Conservation (phyloP, 176 grass and related monocot genomes). For the Musa troglodytarum region DNA sequence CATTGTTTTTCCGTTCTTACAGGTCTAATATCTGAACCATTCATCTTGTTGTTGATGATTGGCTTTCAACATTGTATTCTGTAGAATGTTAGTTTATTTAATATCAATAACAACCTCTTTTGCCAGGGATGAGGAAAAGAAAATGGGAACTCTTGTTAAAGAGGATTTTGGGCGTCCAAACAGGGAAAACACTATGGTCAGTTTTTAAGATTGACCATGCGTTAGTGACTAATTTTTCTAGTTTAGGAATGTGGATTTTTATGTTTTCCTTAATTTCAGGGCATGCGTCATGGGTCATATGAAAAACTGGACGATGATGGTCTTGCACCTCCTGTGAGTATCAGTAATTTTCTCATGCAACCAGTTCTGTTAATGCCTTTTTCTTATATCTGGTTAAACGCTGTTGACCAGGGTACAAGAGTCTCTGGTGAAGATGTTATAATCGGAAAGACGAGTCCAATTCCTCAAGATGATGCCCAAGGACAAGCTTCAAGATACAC, state of each 20-base stretch:
- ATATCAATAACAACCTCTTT: slow-evolving; percentile 7
- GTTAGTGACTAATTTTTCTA: slow-evolving; percentile 1
- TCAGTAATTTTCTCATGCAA: neutral
- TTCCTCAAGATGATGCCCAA: slow-evolving; percentile 92
- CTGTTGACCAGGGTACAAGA: slow-evolving; percentile 65
- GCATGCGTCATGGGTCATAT: slow-evolving; percentile 97
- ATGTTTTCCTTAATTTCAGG: slow-evolving; percentile 37
- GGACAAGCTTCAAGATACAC: slow-evolving; percentile 13
- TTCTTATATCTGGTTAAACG: neutral
- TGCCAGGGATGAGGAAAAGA: slow-evolving; percentile 92
- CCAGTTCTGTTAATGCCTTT: neutral
- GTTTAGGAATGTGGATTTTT: neutral
- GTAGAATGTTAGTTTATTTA: slow-evolving; percentile 12
- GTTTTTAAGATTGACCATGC: neutral
- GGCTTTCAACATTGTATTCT: slow-evolving; percentile 5
- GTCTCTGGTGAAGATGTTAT: slow-evolving; percentile 96
- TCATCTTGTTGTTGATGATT: slow-evolving; percentile 10
- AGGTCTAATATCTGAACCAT: slow-evolving; percentile 31
- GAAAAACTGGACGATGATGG: slow-evolving; percentile 98
- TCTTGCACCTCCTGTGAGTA: slow-evolving; percentile 89
- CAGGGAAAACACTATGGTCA: slow-evolving; percentile 92
- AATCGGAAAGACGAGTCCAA: slow-evolving; percentile 95
- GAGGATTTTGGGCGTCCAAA: slow-evolving; percentile 96
- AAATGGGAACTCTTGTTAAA: slow-evolving; percentile 95
- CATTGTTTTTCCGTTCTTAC: slow-evolving; percentile 94